Evolutionary conservation across 2,329 filamentous ascomycete species (phyloP).

Genomic region (Lizonia empirigonia): DNA sequence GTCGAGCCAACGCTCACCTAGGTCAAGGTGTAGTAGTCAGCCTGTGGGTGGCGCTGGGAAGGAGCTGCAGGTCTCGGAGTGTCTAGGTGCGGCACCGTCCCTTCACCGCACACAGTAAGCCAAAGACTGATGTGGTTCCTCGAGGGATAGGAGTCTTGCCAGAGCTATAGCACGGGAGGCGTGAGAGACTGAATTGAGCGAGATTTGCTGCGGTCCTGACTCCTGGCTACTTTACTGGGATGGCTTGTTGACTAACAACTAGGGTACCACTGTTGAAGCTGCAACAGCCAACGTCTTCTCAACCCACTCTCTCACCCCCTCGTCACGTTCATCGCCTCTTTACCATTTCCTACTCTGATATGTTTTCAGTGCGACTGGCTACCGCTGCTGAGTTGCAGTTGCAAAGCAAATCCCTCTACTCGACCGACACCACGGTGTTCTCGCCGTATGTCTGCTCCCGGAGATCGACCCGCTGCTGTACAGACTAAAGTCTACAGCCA

Average conservation of each 20-base stretch:
- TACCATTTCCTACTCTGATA: not conserved
- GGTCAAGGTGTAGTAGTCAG: no score
- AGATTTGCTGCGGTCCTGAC: slow-evolving; percentile 12
- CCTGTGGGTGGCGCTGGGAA: no score
- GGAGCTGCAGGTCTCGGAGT: not conserved
- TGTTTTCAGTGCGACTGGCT: not conserved
- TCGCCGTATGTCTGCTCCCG: not conserved
- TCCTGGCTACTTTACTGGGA: slow-evolving; percentile 23
- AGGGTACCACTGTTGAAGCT: slow-evolving; percentile 29
- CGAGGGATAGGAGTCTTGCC: no score
- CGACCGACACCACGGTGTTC: not conserved
- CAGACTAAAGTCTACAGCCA: not conserved
- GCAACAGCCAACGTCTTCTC: slow-evolving; percentile 9
- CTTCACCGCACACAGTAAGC: not conserved
- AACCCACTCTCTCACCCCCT: slow-evolving; percentile 7
- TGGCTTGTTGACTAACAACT: slow-evolving; percentile 27
- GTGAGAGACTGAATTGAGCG: not conserved
- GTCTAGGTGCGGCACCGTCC: not conserved
- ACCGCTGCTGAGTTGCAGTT: not conserved
- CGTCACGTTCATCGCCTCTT: not conserved
- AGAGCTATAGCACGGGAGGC: not conserved
- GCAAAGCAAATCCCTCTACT: not conserved
- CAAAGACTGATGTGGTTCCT: no score
- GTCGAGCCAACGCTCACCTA: no score
- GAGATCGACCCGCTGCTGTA: not conserved